These are phyloP conservation scores for Phialophora chinensis DNA, from an alignment of 2,329 filamentous ascomycete genomes.

Conservation along the genomic window DNA sequence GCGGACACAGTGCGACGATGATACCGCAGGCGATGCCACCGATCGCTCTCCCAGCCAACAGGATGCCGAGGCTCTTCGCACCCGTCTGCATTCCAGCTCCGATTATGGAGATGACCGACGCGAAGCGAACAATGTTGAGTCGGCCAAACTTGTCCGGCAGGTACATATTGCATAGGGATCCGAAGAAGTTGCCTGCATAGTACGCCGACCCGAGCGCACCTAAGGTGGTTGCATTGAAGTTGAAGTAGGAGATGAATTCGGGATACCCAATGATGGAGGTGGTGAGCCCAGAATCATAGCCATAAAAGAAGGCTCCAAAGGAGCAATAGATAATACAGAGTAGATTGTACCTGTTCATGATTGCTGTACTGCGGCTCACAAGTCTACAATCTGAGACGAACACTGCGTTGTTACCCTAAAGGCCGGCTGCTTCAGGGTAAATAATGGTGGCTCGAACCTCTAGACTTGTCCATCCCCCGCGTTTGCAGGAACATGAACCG, in stretches of 20 bases:
- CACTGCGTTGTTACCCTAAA: no score
- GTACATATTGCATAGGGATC: constrained; percentile 20
- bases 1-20: constrained; percentile 24
- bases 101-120: constrained; percentile 16
- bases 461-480: no score
- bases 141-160: constrained; percentile 25
- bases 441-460: no score
- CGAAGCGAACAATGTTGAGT: constrained; percentile 19
- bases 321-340: constrained; percentile 1
- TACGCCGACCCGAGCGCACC: constrained; percentile 23
- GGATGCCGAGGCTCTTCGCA: constrained; percentile 19
- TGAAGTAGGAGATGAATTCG: constrained; percentile 26
- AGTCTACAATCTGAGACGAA: no score
- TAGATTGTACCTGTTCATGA: no score
- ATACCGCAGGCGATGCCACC: constrained; percentile 25
- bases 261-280: constrained; percentile 26
- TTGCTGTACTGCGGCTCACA: no score
- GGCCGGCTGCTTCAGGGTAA: no score
- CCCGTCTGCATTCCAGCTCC: constrained; percentile 12
- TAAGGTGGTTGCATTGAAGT: constrained; percentile 25
- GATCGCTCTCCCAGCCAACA: constrained; percentile 22
- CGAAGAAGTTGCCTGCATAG: constrained; percentile 24
- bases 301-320: constrained; percentile 30
- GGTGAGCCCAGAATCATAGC: constrained; percentile 29
- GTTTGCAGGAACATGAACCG: no score